phyloP scores from a whole-genome alignment of 2,329 filamentous ascomycete genomes.

The Didymosphaeria variabile region DNA sequence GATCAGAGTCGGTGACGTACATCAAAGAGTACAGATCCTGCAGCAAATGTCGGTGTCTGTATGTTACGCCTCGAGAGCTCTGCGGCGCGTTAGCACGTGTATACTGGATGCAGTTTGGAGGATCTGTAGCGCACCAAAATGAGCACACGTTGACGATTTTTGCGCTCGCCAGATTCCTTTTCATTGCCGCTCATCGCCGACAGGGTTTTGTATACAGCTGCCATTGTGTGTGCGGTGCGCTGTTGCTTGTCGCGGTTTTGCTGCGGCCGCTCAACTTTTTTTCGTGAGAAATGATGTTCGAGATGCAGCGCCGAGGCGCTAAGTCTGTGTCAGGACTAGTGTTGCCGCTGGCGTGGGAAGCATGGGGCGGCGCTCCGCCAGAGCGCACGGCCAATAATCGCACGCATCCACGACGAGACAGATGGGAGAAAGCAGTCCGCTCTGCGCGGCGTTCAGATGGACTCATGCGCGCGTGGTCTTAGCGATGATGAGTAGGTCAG shows the following conservation, averaged over 20 bases:
- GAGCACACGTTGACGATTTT: slow-evolving; percentile 71
- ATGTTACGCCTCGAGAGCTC: slow-evolving; percentile 91
- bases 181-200: slow-evolving; percentile 53
- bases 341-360: slow-evolving; percentile 10
- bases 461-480: background rate
- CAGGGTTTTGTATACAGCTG: slow-evolving; percentile 66
- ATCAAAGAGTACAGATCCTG: slow-evolving; percentile 89
- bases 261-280: slow-evolving; percentile 17
- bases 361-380: background rate
- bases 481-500: background rate
- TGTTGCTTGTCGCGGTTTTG: slow-evolving; percentile 19
- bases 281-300: slow-evolving; percentile 16
- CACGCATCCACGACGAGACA: background rate
- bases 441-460: background rate
- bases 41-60: slow-evolving; percentile 91
- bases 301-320: slow-evolving; percentile 13
- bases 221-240: slow-evolving; percentile 52
- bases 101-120: background rate
- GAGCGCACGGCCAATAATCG: background rate
- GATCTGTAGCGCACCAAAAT: slow-evolving; percentile 65
- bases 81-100: slow-evolving; percentile 30
- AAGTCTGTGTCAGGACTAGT: slow-evolving; percentile 3
- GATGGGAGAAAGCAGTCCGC: background rate
- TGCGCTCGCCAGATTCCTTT: slow-evolving; percentile 45
- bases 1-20: slow-evolving; percentile 24